Evolutionary conservation across 768 basidiomycete genomes (phyloP).

Genomic region (Lactarius akahatsu): DNA sequence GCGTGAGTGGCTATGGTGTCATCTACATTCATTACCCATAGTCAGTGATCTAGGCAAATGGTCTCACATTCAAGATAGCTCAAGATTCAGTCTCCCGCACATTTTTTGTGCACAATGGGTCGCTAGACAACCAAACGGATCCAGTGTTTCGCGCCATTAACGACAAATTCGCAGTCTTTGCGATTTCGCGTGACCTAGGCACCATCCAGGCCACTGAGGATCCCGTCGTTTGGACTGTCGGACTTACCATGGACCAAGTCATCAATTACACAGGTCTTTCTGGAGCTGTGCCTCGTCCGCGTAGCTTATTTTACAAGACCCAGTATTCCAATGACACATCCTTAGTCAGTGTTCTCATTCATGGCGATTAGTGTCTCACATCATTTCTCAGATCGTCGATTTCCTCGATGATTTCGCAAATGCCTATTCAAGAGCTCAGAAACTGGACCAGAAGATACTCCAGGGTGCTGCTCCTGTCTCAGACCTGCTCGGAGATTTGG

Average conservation of each 20-base stretch:
- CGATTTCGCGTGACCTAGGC: slow-evolving; percentile 34
- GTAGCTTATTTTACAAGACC: neutral
- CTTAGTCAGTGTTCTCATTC: slow-evolving; percentile 4
- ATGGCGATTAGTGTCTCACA: neutral
- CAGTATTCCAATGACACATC: neutral
- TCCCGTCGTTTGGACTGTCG: neutral
- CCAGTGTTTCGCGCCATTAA: slow-evolving; percentile 25
- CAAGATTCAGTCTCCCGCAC: slow-evolving; percentile 23
- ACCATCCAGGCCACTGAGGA: slow-evolving; percentile 25
- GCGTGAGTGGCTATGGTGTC: slow-evolving; percentile 13
- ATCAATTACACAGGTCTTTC: neutral
- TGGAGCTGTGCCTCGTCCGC: neutral
- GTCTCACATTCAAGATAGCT: slow-evolving; percentile 27
- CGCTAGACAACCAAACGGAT: slow-evolving; percentile 22
- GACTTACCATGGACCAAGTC: neutral
- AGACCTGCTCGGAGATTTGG: slow-evolving; percentile 49
- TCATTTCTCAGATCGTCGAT: slow-evolving; percentile 38
- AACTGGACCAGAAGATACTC: slow-evolving; percentile 50
- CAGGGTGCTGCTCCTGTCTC: slow-evolving; percentile 50
- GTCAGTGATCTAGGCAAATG: slow-evolving; percentile 14
- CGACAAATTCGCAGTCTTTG: slow-evolving; percentile 31
- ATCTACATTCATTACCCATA: neutral
- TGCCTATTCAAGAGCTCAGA: slow-evolving; percentile 45
- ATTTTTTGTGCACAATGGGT: slow-evolving; percentile 28
- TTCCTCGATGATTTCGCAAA: slow-evolving; percentile 46